Conservation (phyloP, 805 yeast genomes). For the Saccharomycopsis sp. region DNA sequence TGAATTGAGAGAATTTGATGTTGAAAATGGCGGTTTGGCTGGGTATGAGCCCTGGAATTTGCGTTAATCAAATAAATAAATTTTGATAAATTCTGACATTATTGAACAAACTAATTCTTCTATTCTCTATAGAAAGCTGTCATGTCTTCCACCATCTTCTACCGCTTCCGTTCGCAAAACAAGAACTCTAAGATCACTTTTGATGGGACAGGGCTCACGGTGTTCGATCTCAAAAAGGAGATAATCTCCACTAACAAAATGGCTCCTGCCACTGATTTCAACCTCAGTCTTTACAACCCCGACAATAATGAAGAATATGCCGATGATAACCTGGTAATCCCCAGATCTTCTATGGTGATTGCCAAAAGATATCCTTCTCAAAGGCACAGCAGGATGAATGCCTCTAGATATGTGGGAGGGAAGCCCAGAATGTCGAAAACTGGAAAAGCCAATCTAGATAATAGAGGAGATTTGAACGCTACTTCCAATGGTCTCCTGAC, state of each 20-base stretch:
- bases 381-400: slow-evolving; percentile 37
- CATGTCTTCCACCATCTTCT: slow-evolving; percentile 89
- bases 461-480: slow-evolving; percentile 16
- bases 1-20: too few relatives aligned
- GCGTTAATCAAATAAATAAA: too few relatives aligned
- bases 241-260: slow-evolving; percentile 72
- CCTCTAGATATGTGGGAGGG: slow-evolving; percentile 39
- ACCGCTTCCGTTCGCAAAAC: slow-evolving; percentile 76
- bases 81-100: too few relatives aligned
- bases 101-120: too few relatives aligned
- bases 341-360: slow-evolving; percentile 75
- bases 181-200: slow-evolving; percentile 69
- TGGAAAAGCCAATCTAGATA: neutral
- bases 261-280: slow-evolving; percentile 79
- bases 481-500: too few relatives aligned
- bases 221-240: slow-evolving; percentile 88
- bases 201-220: slow-evolving; percentile 95
- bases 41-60: too few relatives aligned
- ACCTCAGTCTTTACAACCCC: slow-evolving; percentile 58
- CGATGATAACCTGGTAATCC: slow-evolving; percentile 86
- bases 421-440: slow-evolving; percentile 16
- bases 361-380: slow-evolving; percentile 72
- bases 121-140: too few relatives aligned
- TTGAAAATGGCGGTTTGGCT: too few relatives aligned
- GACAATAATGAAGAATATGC: slow-evolving; percentile 66